Base-by-base conservation (phyloP, 2,329 filamentous ascomycete genomes). In the Septoria linicola region DNA sequence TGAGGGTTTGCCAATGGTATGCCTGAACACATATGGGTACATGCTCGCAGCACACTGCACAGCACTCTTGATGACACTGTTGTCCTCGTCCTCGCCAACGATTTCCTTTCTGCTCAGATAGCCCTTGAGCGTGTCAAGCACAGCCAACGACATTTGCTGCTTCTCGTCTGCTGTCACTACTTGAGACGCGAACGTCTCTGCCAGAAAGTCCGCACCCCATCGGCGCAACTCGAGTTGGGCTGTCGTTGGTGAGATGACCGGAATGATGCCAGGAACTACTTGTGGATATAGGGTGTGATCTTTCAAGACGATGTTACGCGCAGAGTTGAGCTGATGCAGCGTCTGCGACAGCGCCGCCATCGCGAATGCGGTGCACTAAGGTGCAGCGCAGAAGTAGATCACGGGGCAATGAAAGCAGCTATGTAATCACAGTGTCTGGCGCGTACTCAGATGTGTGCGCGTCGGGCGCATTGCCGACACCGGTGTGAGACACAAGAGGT, bases 141-240 rank as follows among this genome's bases (percentile, higher is more conserved):
- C 88, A 60, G 85, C 84, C 73, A 93, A 77, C 16, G 57, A 54
- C 51, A 68, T 57, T 55, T 83, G 84, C 76, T 83, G 89, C 77
- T 97, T 99, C 69, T 88, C 84, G 45, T 85, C 79, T 53, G 82
- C 77, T 16, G 85, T 76, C 63, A 97, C 78, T 17, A 87, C 83
- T n/a, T 95, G 93, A 54, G 89, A 95, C 51, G 93, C 87, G 73
- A 99, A 97, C 2, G 91, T 90, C 75, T 99, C 93, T 50, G 92
- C 90, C 36, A 99, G 78, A 67, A 99, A 99, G 55, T 96, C 91
- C 57, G 91, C 86, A 20, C 92, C 93, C 93, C 93, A 99, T 85
- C 91, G 79, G 71, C 90, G 87, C 64, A 97, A 76, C 71, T 95
- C 89, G 50, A 96, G 73, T 55, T 82, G 80, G 58, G 88, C 80